Evolutionary conservation across 1,284 basidiomycete species (phyloP).

Genomic region (Boletus smithii): DNA sequence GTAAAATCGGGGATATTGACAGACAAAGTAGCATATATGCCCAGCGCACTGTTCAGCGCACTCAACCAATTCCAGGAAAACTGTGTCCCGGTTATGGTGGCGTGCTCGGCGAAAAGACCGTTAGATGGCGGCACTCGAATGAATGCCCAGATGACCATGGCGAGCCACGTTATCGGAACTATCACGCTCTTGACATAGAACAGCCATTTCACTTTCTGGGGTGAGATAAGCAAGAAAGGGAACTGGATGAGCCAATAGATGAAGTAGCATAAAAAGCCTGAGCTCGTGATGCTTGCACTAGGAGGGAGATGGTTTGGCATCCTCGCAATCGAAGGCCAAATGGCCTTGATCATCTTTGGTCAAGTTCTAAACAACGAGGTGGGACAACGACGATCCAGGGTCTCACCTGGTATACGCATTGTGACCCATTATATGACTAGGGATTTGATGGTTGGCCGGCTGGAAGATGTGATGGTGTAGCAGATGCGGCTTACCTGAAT

Average conservation of each 20-base stretch:
- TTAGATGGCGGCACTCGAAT: slow-evolving; percentile 47
- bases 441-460: not conserved
- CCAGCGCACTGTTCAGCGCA: slow-evolving; percentile 53
- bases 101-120: slow-evolving; percentile 43
- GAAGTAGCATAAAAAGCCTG: slow-evolving; percentile 56
- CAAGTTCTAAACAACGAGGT: not conserved
- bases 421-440: slow-evolving; percentile 29
- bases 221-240: slow-evolving; percentile 62
- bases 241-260: slow-evolving; percentile 63
- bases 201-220: slow-evolving; percentile 57
- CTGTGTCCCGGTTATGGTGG: slow-evolving; percentile 37
- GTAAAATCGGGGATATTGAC: slow-evolving; percentile 62
- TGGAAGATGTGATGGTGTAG: not conserved
- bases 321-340: slow-evolving; percentile 58
- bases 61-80: slow-evolving; percentile 56
- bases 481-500: slow-evolving; percentile 39
- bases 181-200: slow-evolving; percentile 58
- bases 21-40: slow-evolving; percentile 48
- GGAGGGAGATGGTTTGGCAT: slow-evolving; percentile 55
- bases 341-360: slow-evolving; percentile 55
- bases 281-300: slow-evolving; percentile 52
- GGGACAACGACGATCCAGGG: not conserved
- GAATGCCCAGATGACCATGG: slow-evolving; percentile 60
- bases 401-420: slow-evolving; percentile 30
- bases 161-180: slow-evolving; percentile 55